These are phyloP conservation scores for Hypoxylon sp. DNA, from an alignment of 2,329 filamentous ascomycete genomes.

Conservation along the genomic window DNA sequence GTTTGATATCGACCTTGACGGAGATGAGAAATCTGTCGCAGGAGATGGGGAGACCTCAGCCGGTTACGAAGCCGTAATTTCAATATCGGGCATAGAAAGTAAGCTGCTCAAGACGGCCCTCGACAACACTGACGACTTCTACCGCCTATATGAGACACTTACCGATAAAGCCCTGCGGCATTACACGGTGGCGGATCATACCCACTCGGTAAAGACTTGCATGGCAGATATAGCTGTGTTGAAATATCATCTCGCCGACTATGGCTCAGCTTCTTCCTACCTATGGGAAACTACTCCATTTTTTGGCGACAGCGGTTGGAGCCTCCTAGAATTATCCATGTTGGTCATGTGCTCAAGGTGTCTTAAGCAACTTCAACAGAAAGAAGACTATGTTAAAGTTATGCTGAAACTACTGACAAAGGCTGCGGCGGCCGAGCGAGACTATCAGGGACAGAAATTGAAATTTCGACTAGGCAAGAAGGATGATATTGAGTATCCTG, in stretches of 20 bases:
- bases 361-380: conserved; percentile 80
- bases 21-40: conserved; percentile 56
- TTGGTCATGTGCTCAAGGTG: conserved; percentile 89
- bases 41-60: conserved; percentile 43
- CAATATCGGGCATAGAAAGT: conserved; percentile 66
- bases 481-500: conserved; percentile 52
- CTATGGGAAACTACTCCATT: conserved; percentile 85
- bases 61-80: conserved; percentile 41
- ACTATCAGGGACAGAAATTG: conserved; percentile 61
- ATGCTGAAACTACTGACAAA: conserved; percentile 82
- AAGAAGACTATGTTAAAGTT: conserved; percentile 84
- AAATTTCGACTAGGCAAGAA: conserved; percentile 56
- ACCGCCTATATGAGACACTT: conserved; percentile 79
- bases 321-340: conserved; percentile 83
- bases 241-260: conserved; percentile 83
- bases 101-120: conserved; percentile 73
- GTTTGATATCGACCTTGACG: conserved; percentile 71
- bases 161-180: conserved; percentile 88
- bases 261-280: conserved; percentile 78
- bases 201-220: conserved; percentile 81
- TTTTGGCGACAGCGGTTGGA: conserved; percentile 85
- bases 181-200: conserved; percentile 83
- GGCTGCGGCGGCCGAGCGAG: conserved; percentile 69
- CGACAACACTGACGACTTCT: conserved; percentile 74
- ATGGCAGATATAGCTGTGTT: conserved; percentile 89